Conservation (phyloP, 345 rosid genomes). For the Viola odorata region DNA sequence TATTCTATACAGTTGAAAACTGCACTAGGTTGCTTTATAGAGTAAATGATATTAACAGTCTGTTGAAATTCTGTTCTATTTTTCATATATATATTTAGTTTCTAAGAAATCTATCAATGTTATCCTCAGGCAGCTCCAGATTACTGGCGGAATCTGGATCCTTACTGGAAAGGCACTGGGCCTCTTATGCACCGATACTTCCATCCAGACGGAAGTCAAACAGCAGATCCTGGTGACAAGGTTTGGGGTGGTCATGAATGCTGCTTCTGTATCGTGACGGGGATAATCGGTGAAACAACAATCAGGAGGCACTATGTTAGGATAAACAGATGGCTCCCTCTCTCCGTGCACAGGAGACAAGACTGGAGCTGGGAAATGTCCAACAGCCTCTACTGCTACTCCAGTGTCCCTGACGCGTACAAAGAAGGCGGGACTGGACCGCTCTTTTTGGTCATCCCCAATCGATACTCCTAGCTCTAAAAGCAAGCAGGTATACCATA, state of each 20-base stretch:
- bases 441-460: conserved; percentile 8
- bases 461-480: no score
- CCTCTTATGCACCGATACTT: conserved; percentile 52
- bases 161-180: conserved; percentile 46
- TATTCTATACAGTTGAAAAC: no score
- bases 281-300: conserved; percentile 37
- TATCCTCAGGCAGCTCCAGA: conserved; percentile 41
- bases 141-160: conserved; percentile 58
- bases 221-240: conserved; percentile 49
- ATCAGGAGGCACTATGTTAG: conserved; percentile 53
- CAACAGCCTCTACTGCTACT: conserved; percentile 39
- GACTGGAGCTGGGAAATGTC: conserved; percentile 77
- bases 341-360: conserved; percentile 40
- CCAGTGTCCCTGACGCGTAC: conserved; percentile 42
- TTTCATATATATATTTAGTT: no score
- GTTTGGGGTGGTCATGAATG: conserved; percentile 69
- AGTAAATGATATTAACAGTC: no score
- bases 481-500: no score
- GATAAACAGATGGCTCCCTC: conserved; percentile 50
- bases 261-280: conserved; percentile 42
- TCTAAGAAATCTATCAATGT: neutral
- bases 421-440: conserved; percentile 52
- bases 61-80: no score
- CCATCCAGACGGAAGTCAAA: conserved; percentile 58
- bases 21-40: no score